phyloP scores from a whole-genome alignment of 2,329 filamentous ascomycete species.

The Aspergillus persii region DNA sequence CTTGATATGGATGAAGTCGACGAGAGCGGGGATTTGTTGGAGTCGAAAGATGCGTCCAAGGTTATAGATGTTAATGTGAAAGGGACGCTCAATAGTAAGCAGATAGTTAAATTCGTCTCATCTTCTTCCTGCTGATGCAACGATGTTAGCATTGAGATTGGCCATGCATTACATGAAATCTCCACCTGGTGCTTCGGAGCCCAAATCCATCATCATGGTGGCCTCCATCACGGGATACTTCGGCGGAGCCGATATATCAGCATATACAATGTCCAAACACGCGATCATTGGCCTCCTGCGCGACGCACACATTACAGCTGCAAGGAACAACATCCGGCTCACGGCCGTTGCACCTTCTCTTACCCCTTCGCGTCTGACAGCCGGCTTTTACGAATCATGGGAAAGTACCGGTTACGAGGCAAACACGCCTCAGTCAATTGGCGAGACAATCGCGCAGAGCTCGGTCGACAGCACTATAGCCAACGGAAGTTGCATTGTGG shows the following conservation, averaged over 20 bases:
- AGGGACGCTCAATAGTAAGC: not conserved
- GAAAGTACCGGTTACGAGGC: not conserved
- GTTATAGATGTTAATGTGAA: not conserved
- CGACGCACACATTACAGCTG: not conserved
- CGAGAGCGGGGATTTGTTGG: not conserved
- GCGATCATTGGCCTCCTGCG: not conserved
- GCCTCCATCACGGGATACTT: not conserved
- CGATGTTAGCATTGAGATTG: not conserved
- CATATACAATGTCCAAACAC: not conserved
- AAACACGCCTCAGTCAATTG: not conserved
- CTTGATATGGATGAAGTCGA: not conserved
- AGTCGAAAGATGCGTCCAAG: not conserved
- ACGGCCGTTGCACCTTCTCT: not conserved
- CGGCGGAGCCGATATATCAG: not conserved
- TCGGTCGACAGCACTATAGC: not conserved
- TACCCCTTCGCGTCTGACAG: not conserved
- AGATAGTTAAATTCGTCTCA: not conserved
- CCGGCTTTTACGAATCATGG: not conserved
- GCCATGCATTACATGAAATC: not conserved
- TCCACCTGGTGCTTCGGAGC: not conserved
- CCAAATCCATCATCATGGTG: not conserved
- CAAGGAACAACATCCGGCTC: not conserved
- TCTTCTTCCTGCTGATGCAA: too few relatives aligned
- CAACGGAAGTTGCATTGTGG: not conserved
- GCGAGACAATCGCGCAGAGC: not conserved